Conservation (phyloP, 805 yeast genomes). For the Kodamaea nitidulidarum region DNA sequence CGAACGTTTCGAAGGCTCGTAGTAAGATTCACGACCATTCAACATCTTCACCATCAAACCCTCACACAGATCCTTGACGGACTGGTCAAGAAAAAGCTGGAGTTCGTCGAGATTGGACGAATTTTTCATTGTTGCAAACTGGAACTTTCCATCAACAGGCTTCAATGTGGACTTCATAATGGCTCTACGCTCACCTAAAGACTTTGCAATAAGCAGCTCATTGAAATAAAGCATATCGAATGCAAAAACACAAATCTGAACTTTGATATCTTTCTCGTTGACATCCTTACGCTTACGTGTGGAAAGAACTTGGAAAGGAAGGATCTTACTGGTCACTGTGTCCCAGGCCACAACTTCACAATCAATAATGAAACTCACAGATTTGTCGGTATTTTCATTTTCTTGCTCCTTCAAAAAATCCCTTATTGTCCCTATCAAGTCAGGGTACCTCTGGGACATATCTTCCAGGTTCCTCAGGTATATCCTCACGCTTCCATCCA, state of each 20-base stretch:
- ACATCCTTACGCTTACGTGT: conserved; percentile 95
- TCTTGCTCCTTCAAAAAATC: conserved; percentile 45
- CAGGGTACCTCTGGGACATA: conserved; percentile 95
- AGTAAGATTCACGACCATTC: conserved; percentile 73
- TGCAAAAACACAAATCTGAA: conserved; percentile 87
- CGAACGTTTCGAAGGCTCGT: conserved; percentile 93
- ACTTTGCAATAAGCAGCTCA: conserved; percentile 59
- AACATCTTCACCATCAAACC: conserved; percentile 94
- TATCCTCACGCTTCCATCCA: conserved; percentile 63
- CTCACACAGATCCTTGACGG: conserved; percentile 87
- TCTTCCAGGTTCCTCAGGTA: conserved; percentile 95
- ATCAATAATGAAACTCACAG: conserved; percentile 60
- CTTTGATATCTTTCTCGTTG: conserved; percentile 79
- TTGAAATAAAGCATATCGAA: conserved; percentile 80
- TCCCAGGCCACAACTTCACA: conserved; percentile 99
- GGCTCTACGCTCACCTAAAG: conserved; percentile 68
- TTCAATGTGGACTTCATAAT: conserved; percentile 53
- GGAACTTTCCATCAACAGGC: conserved; percentile 70
- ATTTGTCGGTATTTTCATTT: neutral
- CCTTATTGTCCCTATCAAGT: conserved; percentile 64
- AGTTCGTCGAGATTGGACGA: conserved; percentile 70
- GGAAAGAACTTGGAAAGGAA: conserved; percentile 90
- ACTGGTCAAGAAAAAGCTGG: conserved; percentile 80
- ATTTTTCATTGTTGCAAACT: conserved; percentile 71
- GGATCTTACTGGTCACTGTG: conserved; percentile 63